Percentiles rank a stretch among this genome's conserved stretches.
phyloP scores from a whole-genome alignment of 305 asterid genomes.

The Solanum chacoense region DNA sequence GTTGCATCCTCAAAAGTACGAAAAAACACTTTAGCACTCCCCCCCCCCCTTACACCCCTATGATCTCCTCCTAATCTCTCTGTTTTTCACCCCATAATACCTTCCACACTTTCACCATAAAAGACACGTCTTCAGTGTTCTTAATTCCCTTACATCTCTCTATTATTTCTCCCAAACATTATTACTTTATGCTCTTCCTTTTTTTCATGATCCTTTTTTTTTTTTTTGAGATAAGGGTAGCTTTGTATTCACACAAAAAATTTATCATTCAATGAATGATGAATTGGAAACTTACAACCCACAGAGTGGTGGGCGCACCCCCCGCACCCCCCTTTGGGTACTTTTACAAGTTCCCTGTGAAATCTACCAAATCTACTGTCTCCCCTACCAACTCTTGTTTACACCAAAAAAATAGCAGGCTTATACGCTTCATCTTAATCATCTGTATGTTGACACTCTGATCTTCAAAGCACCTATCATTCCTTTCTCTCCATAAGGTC shows the following conservation, averaged over 20 bases:
- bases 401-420: background rate
- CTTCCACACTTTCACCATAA: background rate
- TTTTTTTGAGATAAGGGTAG: background rate
- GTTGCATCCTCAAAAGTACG: background rate
- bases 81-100: background rate
- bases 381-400: background rate
- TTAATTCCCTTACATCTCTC: background rate
- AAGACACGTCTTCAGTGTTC: background rate
- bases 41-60: background rate
- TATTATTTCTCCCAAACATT: background rate
- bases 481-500: background rate
- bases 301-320: background rate
- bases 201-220: background rate
- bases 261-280: background rate
- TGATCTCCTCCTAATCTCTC: background rate
- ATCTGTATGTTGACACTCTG: background rate
- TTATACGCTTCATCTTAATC: background rate
- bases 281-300: background rate
- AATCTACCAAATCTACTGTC: background rate
- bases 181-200: background rate
- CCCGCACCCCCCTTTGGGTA: background rate
- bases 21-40: background rate
- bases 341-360: background rate
- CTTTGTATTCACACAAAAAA: background rate
- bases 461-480: background rate